These are phyloP conservation scores for Ascochyta pisi DNA, from an alignment of 2,329 filamentous ascomycete genomes.

Conservation along the genomic window DNA sequence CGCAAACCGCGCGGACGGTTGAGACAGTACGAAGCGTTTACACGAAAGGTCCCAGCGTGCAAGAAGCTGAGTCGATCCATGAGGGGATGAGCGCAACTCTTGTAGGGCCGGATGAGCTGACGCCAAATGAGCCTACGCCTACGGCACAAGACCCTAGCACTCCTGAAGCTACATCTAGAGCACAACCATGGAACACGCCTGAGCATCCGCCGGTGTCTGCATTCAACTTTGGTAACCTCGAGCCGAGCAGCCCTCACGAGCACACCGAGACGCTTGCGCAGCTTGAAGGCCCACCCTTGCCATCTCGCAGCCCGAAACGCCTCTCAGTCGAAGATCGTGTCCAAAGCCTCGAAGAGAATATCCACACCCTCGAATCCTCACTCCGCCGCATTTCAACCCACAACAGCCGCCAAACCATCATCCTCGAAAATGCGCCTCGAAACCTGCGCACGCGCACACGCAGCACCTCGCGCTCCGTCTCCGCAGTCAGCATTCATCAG, in stretches of 20 bases:
- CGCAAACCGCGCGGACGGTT: constrained; percentile 42
- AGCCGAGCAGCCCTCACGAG: constrained; percentile 22
- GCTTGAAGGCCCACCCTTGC: constrained; percentile 19
- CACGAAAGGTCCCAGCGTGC: constrained; percentile 29
- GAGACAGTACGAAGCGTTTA: constrained; percentile 40
- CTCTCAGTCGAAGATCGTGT: constrained; percentile 46
- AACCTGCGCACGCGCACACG: constrained; percentile 41
- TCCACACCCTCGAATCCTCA: constrained; percentile 40
- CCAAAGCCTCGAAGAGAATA: constrained; percentile 38
- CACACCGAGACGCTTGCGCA: constrained; percentile 9
- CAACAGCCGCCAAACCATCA: constrained; percentile 48
- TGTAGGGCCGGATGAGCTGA: constrained; percentile 27
- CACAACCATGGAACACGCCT: constrained; percentile 17
- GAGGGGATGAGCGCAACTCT: constrained; percentile 35
- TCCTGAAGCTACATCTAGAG: constrained; percentile 16
- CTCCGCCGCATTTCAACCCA: constrained; percentile 43
- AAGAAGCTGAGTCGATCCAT: constrained; percentile 26
- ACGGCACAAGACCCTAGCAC: constrained; percentile 16
- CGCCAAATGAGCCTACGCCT: constrained; percentile 18
- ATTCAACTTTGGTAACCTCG: constrained; percentile 49
- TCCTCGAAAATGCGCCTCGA: constrained; percentile 47
- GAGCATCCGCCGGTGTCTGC: constrained; percentile 35
- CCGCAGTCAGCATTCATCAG: constrained; percentile 18
- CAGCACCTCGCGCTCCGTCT: constrained; percentile 32
- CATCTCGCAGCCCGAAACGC: constrained; percentile 26